Evolutionary conservation across 2,329 filamentous ascomycete genomes (phyloP), one percentile per base, ranked within the genome.

Genomic region (Trichothecium roseum): DNA sequence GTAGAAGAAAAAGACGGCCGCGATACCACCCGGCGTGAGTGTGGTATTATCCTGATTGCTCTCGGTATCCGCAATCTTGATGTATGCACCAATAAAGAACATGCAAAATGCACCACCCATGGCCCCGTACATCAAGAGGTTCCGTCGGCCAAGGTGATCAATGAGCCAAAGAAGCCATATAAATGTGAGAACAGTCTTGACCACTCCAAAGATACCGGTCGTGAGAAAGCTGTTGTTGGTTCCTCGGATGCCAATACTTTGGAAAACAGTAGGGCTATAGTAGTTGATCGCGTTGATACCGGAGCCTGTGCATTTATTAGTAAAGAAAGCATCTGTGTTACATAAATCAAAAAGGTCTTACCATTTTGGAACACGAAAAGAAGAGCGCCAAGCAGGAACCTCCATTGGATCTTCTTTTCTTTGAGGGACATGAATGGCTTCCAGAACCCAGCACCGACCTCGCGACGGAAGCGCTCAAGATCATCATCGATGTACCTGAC

Each of bases 211-310:
- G 35, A 82, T 69, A 16, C 78, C 78, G 1, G 78, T 81, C 8
- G 76, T 78, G 26, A 81, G 48, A 37, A 66, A 57, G 15, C 54
- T 46, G 2, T 54, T 56, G 45, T 56, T 58, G 26, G 55, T 60
- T 13, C 62, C 63, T 6, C 50, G 54, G 37, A 64, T 52, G 5
- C 63, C 62, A 24, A 66, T 56, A 28, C 54, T 57, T 15, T 22
- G 30, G 30, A 56, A 56, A 34, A 56, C 53, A 13, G 53, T 56
- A n/a, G 53, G 53, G 1, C 64, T 69, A 56, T 81, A 84, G 59
- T 85, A 86, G 62, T 85, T 86, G 61, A 84, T 79, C 15, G 81
- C 81, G 45, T 86, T 86, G 61, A 86, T 86, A 3, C 82, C 82
- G 7, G 53, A 55, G 29, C 51, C 52, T 54, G n/a, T 12, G 4